A percentile compares a stretch with the other conserved stretches of the same genome.
These are phyloP conservation scores for Thuja plicata DNA, from an alignment of 83 land plant species.

Conservation along the genomic window DNA sequence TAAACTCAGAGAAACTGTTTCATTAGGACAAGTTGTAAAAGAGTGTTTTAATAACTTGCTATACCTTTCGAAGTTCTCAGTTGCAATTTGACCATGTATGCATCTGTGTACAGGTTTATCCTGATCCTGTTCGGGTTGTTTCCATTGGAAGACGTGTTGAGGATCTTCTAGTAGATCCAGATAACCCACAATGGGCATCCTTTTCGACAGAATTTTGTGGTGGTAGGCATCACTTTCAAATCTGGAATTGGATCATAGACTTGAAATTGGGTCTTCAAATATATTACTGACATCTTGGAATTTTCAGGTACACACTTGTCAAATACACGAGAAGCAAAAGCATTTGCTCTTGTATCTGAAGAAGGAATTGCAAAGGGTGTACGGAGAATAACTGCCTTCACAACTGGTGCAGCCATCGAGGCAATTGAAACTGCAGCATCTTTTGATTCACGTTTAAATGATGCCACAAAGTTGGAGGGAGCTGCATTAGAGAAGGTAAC, in stretches of 20 bases:
- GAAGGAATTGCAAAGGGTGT: conserved; percentile 94
- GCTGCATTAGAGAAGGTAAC: conserved; percentile 71
- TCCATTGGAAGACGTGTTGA: conserved; percentile 84
- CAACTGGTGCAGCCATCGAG: conserved; percentile 63
- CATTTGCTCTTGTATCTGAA: conserved; percentile 89
- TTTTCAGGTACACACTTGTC: conserved; percentile 81
- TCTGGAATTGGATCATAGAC: background rate
- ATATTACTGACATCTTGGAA: background rate
- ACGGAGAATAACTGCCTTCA: conserved; percentile 87
- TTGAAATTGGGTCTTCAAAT: background rate
- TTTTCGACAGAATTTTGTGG: conserved; percentile 95
- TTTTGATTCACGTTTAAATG: conserved; percentile 54
- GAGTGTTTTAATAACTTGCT: background rate
- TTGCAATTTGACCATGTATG: conserved; percentile 1
- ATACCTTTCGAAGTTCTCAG: background rate
- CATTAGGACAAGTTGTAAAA: background rate
- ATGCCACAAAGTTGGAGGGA: conserved; percentile 62
- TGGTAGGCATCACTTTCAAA: conserved; percentile 41
- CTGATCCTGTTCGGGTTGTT: conserved; percentile 95
- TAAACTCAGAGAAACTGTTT: background rate
- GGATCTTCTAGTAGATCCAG: conserved; percentile 85
- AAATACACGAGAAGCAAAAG: conserved; percentile 92
- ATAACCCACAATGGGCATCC: conserved; percentile 75
- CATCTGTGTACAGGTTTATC: conserved; percentile 69
- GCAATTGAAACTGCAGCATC: conserved; percentile 59